phyloP scores from a whole-genome alignment of 257 asterid species.

The Solanum ossicruentum region DNA sequence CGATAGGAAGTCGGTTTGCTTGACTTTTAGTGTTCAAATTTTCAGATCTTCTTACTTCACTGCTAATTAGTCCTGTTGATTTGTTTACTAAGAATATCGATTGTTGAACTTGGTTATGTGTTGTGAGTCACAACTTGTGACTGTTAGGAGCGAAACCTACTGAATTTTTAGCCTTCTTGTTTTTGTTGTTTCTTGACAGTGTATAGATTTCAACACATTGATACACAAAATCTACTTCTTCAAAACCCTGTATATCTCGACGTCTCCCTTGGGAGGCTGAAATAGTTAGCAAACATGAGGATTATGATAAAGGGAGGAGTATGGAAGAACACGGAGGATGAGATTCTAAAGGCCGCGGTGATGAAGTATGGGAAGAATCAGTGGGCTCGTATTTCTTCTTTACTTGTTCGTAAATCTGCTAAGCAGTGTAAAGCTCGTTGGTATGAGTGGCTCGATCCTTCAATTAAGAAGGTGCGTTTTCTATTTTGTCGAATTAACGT shows the following conservation, averaged over 20 bases:
- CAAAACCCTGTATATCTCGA: not conserved
- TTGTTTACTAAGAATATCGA: too few species aligned
- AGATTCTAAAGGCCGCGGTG: slow-evolving; percentile 90
- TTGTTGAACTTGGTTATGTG: too few species aligned
- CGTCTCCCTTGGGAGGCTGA: not conserved
- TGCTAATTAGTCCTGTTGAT: too few species aligned
- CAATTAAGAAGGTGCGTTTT: slow-evolving; percentile 62
- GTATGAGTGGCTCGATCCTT: slow-evolving; percentile 99
- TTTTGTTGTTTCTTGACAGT: not conserved
- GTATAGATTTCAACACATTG: not conserved
- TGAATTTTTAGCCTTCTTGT: too few species aligned
- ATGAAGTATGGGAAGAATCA: slow-evolving; percentile 97
- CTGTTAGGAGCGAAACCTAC: too few species aligned
- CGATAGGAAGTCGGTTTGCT: too few species aligned
- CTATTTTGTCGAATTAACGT: not conserved
- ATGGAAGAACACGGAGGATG: slow-evolving; percentile 99
- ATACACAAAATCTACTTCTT: not conserved
- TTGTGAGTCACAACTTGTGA: too few species aligned
- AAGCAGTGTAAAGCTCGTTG: slow-evolving; percentile 99
- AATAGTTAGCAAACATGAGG: slow-evolving; percentile 54
- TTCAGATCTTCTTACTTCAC: too few species aligned
- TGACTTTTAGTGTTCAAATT: too few species aligned
- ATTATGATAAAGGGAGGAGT: slow-evolving; percentile 97
- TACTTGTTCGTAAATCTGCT: slow-evolving; percentile 91
- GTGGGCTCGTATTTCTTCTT: slow-evolving; percentile 95